Percentiles rank a stretch among this genome's conserved stretches.
Evolutionary conservation across 805 yeast genomes (phyloP).

Genomic region (Diddensiella transvaalensis): DNA sequence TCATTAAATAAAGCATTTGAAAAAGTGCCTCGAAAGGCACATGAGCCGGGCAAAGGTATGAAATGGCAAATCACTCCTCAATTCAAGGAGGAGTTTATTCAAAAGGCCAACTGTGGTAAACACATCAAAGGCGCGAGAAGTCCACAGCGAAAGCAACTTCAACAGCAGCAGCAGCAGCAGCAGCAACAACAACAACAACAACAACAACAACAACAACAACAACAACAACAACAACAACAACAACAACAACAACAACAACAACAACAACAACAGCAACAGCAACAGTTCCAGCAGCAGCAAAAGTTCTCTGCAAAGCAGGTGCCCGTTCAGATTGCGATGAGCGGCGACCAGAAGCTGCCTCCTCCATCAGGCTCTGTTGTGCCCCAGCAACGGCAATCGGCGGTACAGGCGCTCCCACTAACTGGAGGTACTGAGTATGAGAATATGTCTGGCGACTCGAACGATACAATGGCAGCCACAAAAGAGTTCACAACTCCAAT

Average conservation of each 20-base stretch:
- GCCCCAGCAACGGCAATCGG: too few relatives aligned
- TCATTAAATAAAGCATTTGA: constrained; percentile 96
- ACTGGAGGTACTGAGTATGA: neutral
- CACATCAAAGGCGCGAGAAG: constrained; percentile 9
- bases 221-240: constrained; percentile 20
- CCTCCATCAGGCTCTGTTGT: constrained; percentile 5
- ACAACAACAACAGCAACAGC: constrained; percentile 23
- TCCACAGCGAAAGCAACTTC: constrained; percentile 21
- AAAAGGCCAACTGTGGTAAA: constrained; percentile 69
- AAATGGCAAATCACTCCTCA: constrained; percentile 94
- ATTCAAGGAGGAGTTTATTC: constrained; percentile 78
- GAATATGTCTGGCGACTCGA: neutral
- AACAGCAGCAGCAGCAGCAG: constrained; percentile 22
- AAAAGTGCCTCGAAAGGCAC: constrained; percentile 90
- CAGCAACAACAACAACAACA: constrained; percentile 16
- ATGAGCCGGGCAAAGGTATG: constrained; percentile 99
- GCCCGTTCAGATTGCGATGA: constrained; percentile 8
- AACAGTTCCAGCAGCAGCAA: constrained; percentile 19
- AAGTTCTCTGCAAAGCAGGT: neutral
- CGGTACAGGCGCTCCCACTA: too few relatives aligned
- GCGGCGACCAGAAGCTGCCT: constrained; percentile 4
- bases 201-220: constrained; percentile 22
- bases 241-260: constrained; percentile 16
- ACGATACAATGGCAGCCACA: neutral
- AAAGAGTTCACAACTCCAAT: constrained; percentile 19